Percentiles rank a stretch among this genome's conserved stretches.
These are phyloP conservation scores for Bathelium albidoporum DNA, from an alignment of 495 filamentous ascomycete species.

Conservation along the genomic window DNA sequence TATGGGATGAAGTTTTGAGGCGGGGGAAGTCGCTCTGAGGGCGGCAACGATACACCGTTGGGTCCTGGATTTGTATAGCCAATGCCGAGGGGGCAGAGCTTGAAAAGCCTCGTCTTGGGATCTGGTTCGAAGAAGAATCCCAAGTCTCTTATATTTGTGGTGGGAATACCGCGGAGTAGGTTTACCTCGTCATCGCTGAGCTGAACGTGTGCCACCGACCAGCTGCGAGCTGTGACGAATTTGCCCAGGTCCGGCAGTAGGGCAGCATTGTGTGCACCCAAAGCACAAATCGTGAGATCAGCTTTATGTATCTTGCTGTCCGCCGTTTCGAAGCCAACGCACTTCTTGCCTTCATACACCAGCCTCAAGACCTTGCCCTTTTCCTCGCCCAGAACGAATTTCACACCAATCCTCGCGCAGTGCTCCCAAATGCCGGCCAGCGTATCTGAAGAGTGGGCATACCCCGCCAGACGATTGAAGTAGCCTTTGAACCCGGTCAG, in stretches of 20 bases:
- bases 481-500: constrained; percentile 46
- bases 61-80: constrained; percentile 43
- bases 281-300: constrained; percentile 34
- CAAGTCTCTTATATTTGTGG: constrained; percentile 44
- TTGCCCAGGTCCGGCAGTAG: constrained; percentile 26
- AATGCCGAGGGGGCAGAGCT: constrained; percentile 44
- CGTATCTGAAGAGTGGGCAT: constrained; percentile 42
- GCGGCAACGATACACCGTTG: constrained; percentile 15
- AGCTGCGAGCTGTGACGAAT: constrained; percentile 39
- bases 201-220: constrained; percentile 45
- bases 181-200: constrained; percentile 43
- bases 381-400: constrained; percentile 22
- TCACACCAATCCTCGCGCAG: constrained; percentile 26
- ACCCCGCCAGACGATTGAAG: constrained; percentile 44
- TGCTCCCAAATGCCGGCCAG: constrained; percentile 21
- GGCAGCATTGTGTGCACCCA: constrained; percentile 33
- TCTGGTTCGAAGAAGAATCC: constrained; percentile 54
- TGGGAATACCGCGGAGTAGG: constrained; percentile 42
- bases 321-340: constrained; percentile 31
- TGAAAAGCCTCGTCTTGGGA: constrained; percentile 41
- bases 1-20: constrained; percentile 36
- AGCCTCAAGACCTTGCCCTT: constrained; percentile 11
- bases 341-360: not conserved
- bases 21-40: constrained; percentile 8
- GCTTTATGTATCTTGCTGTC: constrained; percentile 32